Conservation (phyloP, 2,329 filamentous ascomycete species). For the Fusarium circinatum region DNA sequence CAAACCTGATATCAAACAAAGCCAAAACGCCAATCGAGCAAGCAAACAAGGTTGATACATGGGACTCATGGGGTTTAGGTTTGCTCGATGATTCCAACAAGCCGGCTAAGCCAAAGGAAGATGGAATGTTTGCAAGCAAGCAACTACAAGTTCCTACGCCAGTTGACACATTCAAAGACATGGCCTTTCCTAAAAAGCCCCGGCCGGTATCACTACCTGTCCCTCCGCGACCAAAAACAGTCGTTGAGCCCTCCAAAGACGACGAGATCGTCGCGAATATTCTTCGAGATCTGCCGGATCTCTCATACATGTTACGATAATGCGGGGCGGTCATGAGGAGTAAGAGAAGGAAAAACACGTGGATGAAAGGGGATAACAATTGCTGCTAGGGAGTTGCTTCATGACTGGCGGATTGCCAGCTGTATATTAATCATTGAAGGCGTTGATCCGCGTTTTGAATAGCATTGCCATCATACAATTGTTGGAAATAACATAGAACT, state of each 20-base stretch:
- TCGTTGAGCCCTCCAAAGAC: constrained; percentile 36
- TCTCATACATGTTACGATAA: constrained; percentile 59
- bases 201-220: constrained; percentile 5
- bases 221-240: constrained; percentile 9
- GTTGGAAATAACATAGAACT: not conserved
- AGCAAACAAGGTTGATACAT: constrained; percentile 20
- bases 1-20: constrained; percentile 19
- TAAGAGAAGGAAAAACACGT: constrained; percentile 1
- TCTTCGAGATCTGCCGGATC: constrained; percentile 53
- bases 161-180: not conserved
- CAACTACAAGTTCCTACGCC: constrained; percentile 3
- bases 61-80: constrained; percentile 37
- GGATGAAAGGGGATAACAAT: not conserved
- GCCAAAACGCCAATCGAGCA: constrained; percentile 11
- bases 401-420: not conserved
- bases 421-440: constrained; percentile 34
- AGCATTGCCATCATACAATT: constrained; percentile 13
- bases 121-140: constrained; percentile 3
- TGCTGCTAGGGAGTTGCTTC: not conserved
- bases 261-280: constrained; percentile 50
- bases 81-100: constrained; percentile 24
- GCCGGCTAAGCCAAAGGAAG: constrained; percentile 7
- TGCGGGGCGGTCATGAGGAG: constrained; percentile 18
- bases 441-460: constrained; percentile 18
- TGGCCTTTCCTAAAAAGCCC: not conserved